Conservation (phyloP, 306 rosid genomes). For the Argentina anserina region DNA sequence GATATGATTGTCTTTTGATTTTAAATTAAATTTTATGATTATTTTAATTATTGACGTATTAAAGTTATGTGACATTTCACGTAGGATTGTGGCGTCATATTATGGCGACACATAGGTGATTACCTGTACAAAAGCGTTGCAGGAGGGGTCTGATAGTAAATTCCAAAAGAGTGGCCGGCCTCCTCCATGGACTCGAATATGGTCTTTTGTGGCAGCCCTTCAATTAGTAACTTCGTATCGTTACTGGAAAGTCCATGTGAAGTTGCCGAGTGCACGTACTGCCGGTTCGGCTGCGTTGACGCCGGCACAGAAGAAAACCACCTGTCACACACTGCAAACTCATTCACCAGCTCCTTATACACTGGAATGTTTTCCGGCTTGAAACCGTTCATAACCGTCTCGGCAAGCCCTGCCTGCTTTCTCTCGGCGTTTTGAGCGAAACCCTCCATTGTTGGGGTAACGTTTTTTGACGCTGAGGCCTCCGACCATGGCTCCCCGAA, state of each 20-base stretch:
- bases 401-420: constrained; percentile 33
- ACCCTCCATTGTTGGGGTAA: constrained; percentile 56
- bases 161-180: constrained; percentile 59
- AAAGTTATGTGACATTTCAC: no score
- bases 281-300: constrained; percentile 77
- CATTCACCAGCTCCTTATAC: constrained; percentile 45
- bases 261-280: constrained; percentile 75
- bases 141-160: constrained; percentile 55
- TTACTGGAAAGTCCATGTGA: constrained; percentile 59
- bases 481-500: constrained; percentile 70
- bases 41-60: no score
- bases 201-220: constrained; percentile 80
- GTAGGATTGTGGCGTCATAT: no score
- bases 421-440: constrained; percentile 57
- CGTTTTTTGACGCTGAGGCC: constrained; percentile 38
- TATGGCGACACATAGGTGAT: no score
- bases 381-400: constrained; percentile 69
- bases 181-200: constrained; percentile 74
- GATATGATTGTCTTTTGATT: no score
- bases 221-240: constrained; percentile 41
- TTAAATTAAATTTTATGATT: no score
- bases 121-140: constrained; percentile 71
- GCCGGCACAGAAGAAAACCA: constrained; percentile 82
- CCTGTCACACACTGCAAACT: constrained; percentile 71
- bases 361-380: constrained; percentile 53